A percentile compares a stretch with the other conserved stretches of the same genome.
These are phyloP conservation scores for Apostasia shenzhenica DNA, from an alignment of 106 monocot species.

Conservation along the genomic window DNA sequence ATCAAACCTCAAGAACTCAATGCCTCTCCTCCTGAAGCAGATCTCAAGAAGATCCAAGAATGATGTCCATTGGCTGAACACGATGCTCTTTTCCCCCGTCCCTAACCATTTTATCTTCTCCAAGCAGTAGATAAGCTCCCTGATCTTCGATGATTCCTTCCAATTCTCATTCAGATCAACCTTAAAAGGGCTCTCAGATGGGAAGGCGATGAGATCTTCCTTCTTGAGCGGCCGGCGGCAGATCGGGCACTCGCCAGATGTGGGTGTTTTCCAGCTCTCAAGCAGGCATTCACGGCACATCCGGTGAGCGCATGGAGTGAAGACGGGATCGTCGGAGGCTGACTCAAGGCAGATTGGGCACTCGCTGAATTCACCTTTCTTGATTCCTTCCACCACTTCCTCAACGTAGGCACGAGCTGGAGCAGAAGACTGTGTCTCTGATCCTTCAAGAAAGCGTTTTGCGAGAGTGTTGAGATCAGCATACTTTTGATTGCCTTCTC, in stretches of 20 bases:
- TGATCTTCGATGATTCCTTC: constrained; percentile 72
- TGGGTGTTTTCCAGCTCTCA: constrained; percentile 45
- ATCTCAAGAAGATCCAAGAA: constrained; percentile 84
- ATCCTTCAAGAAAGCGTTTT: constrained; percentile 31
- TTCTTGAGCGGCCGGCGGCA: constrained; percentile 42
- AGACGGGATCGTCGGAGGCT: constrained; percentile 74
- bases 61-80: constrained; percentile 90
- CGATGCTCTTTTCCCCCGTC: constrained; percentile 70
- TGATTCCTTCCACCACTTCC: constrained; percentile 66
- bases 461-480: constrained; percentile 64
- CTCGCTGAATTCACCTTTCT: constrained; percentile 52
- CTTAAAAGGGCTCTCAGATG: constrained; percentile 32
- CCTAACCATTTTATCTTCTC: constrained; percentile 21
- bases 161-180: constrained; percentile 56
- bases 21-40: constrained; percentile 24
- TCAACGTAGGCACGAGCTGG: constrained; percentile 47
- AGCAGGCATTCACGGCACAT: constrained; percentile 90
- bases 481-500: constrained; percentile 32
- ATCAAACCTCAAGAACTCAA: constrained; percentile 64
- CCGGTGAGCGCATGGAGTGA: constrained; percentile 75
- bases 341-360: constrained; percentile 92
- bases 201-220: constrained; percentile 54
- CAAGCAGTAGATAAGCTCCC: constrained; percentile 45
- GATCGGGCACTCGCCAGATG: constrained; percentile 65
- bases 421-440: not conserved